Base-by-base conservation (phyloP, 371 early-diverging fungal species). In the Massospora cicadina region DNA sequence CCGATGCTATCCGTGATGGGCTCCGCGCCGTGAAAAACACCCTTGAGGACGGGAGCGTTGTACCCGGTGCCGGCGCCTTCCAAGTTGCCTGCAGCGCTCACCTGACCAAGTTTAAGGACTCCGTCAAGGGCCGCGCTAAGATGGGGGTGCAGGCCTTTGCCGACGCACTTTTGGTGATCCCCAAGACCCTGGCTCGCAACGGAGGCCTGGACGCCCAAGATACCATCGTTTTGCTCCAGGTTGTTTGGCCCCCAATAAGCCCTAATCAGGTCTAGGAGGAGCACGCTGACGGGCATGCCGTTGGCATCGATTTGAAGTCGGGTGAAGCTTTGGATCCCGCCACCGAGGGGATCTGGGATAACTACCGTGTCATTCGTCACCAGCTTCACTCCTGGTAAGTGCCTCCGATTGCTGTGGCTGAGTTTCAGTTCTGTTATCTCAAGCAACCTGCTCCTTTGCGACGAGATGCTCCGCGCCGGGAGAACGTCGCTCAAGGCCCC, bases 381-480 rank as follows among this genome's bases (percentile, higher is more conserved):
- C 86, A 95, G 87, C 78, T 99, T 58, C 89, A 96, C 71, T 92
- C 93, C 65, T 89, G 90, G 77, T 77, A 74, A 58, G 71, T 65
- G 29, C 72, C 70, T 68, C 60, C 54, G 65, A 43, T n/a, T 63
- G 61, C 57, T 32, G 62, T 25, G 58, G 30, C 13, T 70, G 31
- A 31, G 66, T 68, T 13, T 56, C 72, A 76, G 79, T 68, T 81
- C 96, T 60, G 91, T 98, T 32, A 98, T 97, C 72, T 94, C 99
- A 26, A 90, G 91, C 73, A 99, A 95, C 79, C 80, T 99, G 68
- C 78, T 99, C 67, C 81, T 99, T 63, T 98, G 99, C 25, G 99
- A 99, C 78, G 99, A 99, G 78, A 99, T 99, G 82, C 96, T 99
- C 88, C 88, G 97, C 70, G 95, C 88, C 10, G 88, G 88, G 58